phyloP scores from a whole-genome alignment of 1,139 yeast genomes.

The Saccharomycopsis hybrid region DNA sequence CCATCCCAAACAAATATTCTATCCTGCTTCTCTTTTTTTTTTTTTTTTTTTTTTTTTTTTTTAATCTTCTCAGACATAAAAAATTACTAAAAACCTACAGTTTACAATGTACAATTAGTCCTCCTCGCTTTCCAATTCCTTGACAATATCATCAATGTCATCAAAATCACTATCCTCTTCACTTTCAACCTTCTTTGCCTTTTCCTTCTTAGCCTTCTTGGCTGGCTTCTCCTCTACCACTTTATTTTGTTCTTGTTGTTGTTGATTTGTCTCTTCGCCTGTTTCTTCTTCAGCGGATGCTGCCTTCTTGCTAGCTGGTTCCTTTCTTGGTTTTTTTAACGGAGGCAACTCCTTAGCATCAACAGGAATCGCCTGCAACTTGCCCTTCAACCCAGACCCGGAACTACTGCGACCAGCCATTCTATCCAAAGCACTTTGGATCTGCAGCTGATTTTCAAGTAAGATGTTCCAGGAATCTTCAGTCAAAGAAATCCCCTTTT shows the following conservation, averaged over 20 bases:
- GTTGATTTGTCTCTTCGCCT: background rate
- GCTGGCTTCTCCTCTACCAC: background rate
- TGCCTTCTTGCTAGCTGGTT: background rate
- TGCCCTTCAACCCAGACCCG: background rate
- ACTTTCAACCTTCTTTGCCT: slow-evolving; percentile 4
- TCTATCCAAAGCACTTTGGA: slow-evolving; percentile 51
- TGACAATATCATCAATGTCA: slow-evolving; percentile 16
- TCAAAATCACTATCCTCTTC: slow-evolving; percentile 20
- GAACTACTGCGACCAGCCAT: slow-evolving; percentile 32
- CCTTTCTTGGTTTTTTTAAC: slow-evolving; percentile 1
- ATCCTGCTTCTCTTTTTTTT: too few relatives aligned
- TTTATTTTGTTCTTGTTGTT: background rate
- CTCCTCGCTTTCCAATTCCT: slow-evolving; percentile 18
- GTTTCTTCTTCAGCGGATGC: background rate
- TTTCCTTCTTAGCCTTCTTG: slow-evolving; percentile 21
- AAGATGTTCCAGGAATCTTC: slow-evolving; percentile 61
- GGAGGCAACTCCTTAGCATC: background rate
- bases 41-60: too few relatives aligned
- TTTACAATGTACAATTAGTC: slow-evolving; percentile 1
- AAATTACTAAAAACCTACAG: too few relatives aligned
- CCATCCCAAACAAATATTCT: too few relatives aligned
- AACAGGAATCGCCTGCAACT: slow-evolving; percentile 3
- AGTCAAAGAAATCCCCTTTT: slow-evolving; percentile 76
- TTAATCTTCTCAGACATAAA: too few relatives aligned
- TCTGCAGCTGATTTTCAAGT: slow-evolving; percentile 44